phyloP scores from a whole-genome alignment of 495 filamentous ascomycete species.

The Thermochaetoides thermophila region DNA sequence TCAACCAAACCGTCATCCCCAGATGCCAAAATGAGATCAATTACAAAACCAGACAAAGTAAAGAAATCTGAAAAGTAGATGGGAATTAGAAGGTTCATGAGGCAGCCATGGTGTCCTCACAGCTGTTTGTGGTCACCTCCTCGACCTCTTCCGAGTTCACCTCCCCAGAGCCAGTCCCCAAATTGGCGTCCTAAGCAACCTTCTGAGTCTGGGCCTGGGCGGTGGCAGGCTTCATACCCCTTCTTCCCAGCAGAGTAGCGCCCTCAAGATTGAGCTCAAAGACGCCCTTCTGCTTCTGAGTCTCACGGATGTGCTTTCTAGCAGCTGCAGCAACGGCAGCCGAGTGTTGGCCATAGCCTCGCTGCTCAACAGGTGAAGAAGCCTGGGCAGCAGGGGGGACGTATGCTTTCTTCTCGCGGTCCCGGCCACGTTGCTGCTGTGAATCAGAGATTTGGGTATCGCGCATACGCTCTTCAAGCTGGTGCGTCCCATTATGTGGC shows the following conservation, averaged over 20 bases:
- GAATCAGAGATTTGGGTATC: slow-evolving; percentile 59
- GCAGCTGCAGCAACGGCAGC: slow-evolving; percentile 63
- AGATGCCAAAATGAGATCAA: too few species aligned
- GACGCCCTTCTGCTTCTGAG: slow-evolving; percentile 45
- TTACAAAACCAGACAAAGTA: too few species aligned
- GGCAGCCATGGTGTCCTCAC: too few species aligned
- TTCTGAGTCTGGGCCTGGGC: too few species aligned
- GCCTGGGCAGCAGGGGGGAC: slow-evolving; percentile 24
- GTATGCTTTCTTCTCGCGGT: slow-evolving; percentile 25
- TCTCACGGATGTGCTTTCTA: slow-evolving; percentile 51
- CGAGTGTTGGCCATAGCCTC: slow-evolving; percentile 72
- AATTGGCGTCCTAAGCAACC: slow-evolving; percentile 19
- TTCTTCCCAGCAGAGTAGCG: slow-evolving; percentile 70
- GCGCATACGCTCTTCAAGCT: slow-evolving; percentile 74
- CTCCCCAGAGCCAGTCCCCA: background rate
- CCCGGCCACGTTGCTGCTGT: slow-evolving; percentile 22
- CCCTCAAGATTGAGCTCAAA: slow-evolving; percentile 89
- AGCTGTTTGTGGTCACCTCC: too few species aligned
- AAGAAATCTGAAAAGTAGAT: too few species aligned
- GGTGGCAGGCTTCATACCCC: slow-evolving; percentile 38
- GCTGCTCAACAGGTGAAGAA: slow-evolving; percentile 27
- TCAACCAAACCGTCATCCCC: too few species aligned
- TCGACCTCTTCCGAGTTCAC: background rate
- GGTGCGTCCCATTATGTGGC: slow-evolving; percentile 40
- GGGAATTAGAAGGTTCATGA: too few species aligned